Conservation (phyloP, 192 early-diverging fungal species). For the Podila clonocystis region DNA sequence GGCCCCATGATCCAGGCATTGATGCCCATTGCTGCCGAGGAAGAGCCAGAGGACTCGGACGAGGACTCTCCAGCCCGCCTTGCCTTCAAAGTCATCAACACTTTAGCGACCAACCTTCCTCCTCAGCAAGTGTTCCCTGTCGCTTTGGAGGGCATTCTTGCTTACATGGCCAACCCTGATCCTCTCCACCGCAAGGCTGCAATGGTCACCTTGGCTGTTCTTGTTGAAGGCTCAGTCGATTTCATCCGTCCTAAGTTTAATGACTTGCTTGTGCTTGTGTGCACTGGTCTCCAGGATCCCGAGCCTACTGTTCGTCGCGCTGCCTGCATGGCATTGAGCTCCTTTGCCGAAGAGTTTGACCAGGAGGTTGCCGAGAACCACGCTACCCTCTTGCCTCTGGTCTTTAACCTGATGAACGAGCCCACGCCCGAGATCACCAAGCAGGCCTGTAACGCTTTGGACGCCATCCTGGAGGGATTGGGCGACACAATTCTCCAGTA, state of each 20-base stretch:
- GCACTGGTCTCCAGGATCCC: constrained; percentile 82
- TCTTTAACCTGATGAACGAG: constrained; percentile 88
- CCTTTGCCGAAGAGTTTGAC: constrained; percentile 84
- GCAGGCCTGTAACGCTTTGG: constrained; percentile 85
- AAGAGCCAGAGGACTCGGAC: constrained; percentile 81
- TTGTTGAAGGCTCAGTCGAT: constrained; percentile 90
- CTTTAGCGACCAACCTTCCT: constrained; percentile 83
- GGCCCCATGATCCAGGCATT: constrained; percentile 78
- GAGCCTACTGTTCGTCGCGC: constrained; percentile 82
- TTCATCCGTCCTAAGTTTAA: constrained; percentile 80
- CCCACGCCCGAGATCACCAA: constrained; percentile 75
- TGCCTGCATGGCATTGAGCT: constrained; percentile 87
- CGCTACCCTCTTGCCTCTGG: constrained; percentile 82
- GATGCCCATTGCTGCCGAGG: constrained; percentile 87
- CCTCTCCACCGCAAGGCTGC: constrained; percentile 84
- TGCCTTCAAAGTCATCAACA: constrained; percentile 76
- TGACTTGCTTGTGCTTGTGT: constrained; percentile 82
- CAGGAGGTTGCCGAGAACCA: constrained; percentile 85
- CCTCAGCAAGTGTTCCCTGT: constrained; percentile 90
- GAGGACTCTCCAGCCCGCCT: constrained; percentile 84
- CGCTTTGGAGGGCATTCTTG: constrained; percentile 74
- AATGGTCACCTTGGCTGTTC: constrained; percentile 81
- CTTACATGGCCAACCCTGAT: constrained; percentile 82
- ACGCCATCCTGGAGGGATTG: constrained; percentile 90
- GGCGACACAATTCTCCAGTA: constrained; percentile 84